phyloP scores from a whole-genome alignment of 768 basidiomycete genomes.

The Tricholomella constricta region DNA sequence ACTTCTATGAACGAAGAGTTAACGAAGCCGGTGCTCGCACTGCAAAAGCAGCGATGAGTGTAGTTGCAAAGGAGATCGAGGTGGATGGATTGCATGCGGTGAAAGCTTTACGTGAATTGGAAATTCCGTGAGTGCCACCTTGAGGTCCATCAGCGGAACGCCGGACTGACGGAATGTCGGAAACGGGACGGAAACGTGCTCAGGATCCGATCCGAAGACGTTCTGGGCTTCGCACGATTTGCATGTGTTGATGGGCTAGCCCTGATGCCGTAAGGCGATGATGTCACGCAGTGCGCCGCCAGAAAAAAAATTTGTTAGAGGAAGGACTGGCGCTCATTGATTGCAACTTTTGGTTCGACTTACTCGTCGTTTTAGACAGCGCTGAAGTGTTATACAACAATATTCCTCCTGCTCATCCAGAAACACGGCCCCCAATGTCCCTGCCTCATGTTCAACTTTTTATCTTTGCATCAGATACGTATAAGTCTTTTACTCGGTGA shows the following conservation, averaged over 20 bases:
- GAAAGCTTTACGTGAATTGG: conserved; percentile 25
- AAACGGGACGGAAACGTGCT: conserved; percentile 24
- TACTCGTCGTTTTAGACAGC: conserved; percentile 10
- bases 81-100: conserved; percentile 54
- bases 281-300: conserved; percentile 39
- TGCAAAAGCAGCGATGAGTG: conserved; percentile 57
- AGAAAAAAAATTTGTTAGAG: conserved; percentile 46
- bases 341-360: conserved; percentile 3
- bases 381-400: background rate
- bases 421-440: background rate
- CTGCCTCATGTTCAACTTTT: conserved; percentile 2
- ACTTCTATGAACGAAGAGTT: conserved; percentile 61
- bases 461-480: conserved; percentile 17
- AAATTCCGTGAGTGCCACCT: conserved; percentile 48
- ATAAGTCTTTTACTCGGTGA: conserved; percentile 51
- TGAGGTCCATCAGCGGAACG: background rate
- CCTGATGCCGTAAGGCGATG: conserved; percentile 47
- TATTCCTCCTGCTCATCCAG: background rate
- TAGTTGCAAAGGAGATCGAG: conserved; percentile 63
- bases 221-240: conserved; percentile 55
- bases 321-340: conserved; percentile 8
- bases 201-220: conserved; percentile 48
- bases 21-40: conserved; percentile 41
- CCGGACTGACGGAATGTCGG: conserved; percentile 16
- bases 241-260: conserved; percentile 57